Evolutionary conservation across 495 filamentous ascomycete species (phyloP), one percentile per base, ranked within the genome.

Genomic region (Neurospora intermedia): DNA sequence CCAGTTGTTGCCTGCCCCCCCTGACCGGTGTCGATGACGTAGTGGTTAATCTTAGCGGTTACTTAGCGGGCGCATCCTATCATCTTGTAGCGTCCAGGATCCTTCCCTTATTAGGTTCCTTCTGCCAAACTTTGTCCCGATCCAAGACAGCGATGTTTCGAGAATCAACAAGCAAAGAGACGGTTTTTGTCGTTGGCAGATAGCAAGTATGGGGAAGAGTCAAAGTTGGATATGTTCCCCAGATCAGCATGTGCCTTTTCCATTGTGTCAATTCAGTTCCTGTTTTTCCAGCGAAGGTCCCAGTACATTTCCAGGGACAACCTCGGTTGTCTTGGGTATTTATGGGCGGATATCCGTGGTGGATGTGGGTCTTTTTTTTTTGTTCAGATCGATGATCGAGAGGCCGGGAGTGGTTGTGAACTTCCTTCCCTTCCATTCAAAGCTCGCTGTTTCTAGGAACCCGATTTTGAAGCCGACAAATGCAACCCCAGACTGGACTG

Each of bases 201-300:
- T 45, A 31, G 35, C 2, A 38, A 6, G 6, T 38, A 43, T 27
- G 62, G 43, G 45, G 35, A 27, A 41, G 23, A 35, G 10, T 2
- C 16, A 35, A 39, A 5, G 35, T 40, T 69, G 40, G 71, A 31
- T 72, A 38, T 16, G 11, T 38, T 70, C 66, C 71, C 69, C 13
- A 35, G 39, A 43, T 73, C 72, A 73, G 66, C 31, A 43, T 73
- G 62, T 73, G 66, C 20, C 18, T 43, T 69, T 72, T 69, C 70
- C 31, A 35, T 62, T 23, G 39, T 15, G 39, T 13, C 43, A 41
- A 39, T 13, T 45, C 27, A 31, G 27, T 31, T 31, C 27, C 27
- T 31, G 27, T 31, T 31, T 31, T 31, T 31, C 27, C 27, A 31
- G 27, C 27, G 27, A 0, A 31, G 2, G 27, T 31, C 27, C 27